Evolutionary conservation across 257 asterid genomes (phyloP).

Genomic region (Penstemon davidsonii): DNA sequence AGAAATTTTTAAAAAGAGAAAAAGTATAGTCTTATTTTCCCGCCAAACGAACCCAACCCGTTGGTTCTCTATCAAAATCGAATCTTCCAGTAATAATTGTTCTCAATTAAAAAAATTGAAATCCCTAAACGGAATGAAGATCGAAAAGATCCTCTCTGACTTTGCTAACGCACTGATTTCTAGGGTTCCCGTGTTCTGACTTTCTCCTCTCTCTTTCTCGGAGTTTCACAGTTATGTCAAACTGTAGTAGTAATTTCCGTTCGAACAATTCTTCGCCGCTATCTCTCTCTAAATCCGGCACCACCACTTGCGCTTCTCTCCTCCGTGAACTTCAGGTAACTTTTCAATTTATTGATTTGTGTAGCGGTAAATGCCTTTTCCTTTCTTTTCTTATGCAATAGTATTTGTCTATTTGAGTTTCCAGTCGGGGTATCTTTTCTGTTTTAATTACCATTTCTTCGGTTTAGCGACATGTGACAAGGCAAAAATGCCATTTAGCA

Average conservation of each 20-base stretch:
- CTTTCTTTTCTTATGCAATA: too few species aligned
- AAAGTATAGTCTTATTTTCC: conserved; percentile 17
- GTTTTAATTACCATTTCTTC: too few species aligned
- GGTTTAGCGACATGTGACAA: too few species aligned
- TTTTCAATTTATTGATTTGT: too few species aligned
- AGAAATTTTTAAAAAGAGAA: neutral
- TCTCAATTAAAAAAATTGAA: neutral
- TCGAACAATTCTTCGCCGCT: conserved; percentile 47
- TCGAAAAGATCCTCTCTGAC: neutral
- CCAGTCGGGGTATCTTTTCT: too few species aligned
- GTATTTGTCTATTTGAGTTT: too few species aligned
- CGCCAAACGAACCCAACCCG: conserved; percentile 31
- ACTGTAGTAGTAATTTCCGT: neutral
- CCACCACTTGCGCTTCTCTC: conserved; percentile 67
- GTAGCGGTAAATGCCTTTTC: too few species aligned
- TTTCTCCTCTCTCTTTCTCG: conserved; percentile 16
- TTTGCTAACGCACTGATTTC: conserved; percentile 23
- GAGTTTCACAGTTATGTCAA: conserved; percentile 33
- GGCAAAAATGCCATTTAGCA: neutral
- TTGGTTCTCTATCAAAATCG: neutral
- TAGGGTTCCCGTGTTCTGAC: conserved; percentile 26
- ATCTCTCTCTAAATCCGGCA: conserved; percentile 54
- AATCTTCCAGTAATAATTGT: neutral
- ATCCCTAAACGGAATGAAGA: conserved; percentile 29
- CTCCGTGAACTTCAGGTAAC: conserved; percentile 69